A percentile compares a stretch with the other conserved stretches of the same genome.
Conservation (phyloP, 352 stramenopile species). For the Pythium pectinolyticum region DNA sequence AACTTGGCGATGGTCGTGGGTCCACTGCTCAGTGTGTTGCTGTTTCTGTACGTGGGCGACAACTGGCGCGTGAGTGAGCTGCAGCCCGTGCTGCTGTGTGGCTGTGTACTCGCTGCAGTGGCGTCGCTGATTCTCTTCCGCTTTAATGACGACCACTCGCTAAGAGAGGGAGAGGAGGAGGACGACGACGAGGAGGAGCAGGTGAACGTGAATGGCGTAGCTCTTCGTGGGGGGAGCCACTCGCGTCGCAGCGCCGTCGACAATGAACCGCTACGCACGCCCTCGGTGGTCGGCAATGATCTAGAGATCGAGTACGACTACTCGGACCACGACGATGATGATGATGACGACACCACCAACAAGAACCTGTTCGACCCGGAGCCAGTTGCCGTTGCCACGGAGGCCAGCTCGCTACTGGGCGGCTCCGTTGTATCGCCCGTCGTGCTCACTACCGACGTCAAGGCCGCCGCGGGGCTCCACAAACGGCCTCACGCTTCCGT, state of each 20-base stretch:
- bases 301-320: slow-evolving; percentile 45
- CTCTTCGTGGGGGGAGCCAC: background rate
- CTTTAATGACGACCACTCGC: slow-evolving; percentile 61
- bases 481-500: background rate
- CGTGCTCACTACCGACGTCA: slow-evolving; percentile 4
- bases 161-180: slow-evolving; percentile 36
- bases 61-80: slow-evolving; percentile 60
- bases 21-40: slow-evolving; percentile 49
- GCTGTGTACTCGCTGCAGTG: slow-evolving; percentile 45
- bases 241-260: slow-evolving; percentile 26
- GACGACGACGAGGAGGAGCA: background rate
- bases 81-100: slow-evolving; percentile 59
- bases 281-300: slow-evolving; percentile 52
- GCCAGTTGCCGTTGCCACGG: background rate
- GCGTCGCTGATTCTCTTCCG: slow-evolving; percentile 51
- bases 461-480: slow-evolving; percentile 10
- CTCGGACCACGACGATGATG: slow-evolving; percentile 27
- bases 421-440: background rate
- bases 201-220: background rate
- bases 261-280: slow-evolving; percentile 40
- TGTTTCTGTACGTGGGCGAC: slow-evolving; percentile 68
- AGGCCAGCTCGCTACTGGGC: slow-evolving; percentile 18
- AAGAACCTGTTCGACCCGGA: background rate
- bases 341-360: background rate
- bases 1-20: slow-evolving; percentile 71